Base-by-base conservation (phyloP, 176 grass and related monocot species). In the Puccinellia tenuiflora region DNA sequence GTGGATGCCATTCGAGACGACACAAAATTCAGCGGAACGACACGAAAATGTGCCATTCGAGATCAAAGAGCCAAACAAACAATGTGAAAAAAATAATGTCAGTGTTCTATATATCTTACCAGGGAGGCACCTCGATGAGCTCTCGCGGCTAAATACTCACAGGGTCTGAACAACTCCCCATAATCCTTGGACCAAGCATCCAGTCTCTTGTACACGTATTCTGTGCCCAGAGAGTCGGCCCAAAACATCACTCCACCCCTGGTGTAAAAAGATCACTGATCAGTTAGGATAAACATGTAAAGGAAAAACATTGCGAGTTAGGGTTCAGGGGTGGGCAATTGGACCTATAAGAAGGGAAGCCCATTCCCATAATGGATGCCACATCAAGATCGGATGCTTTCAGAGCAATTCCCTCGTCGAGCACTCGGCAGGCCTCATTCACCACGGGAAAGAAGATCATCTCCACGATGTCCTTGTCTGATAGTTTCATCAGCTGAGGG, bases 301-400 rank as follows among this genome's bases (percentile, higher is more conserved):
- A 65, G 61, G 14, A 67, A 56, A 9, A 37, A 17, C n/a, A n/a
- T 30, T 29, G 50, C 20, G 37, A 52, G 18, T 18, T 7, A 37
- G 31, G 42, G 17, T 24, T 60, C 20, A 82, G 33, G 37, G 34
- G 7, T 54, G 51, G 17, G 75, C 26, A 53, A 67, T 21, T 35
- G 48, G 48, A 97, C 95, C 92, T 94, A 62, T 92, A 94, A 84
- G 95, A 86, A 76, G 92, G 95, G 79, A 97, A 97, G 12, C 95
- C 90, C 90, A 87, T 91, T n/a, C 95, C 95, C 90, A 92, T 87
- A 78, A 94, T 69, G 25, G 95, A 91, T 45, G 95, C 92, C 59
- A 97, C 79, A 83, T 97, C 95, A 1, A 97, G 90, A 35, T 97
- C 95, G 51, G 90, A 92, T 73, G 92, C 85, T 87, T 94, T 97